Conservation (phyloP, 306 rosid genomes). For the Vicia villosa region DNA sequence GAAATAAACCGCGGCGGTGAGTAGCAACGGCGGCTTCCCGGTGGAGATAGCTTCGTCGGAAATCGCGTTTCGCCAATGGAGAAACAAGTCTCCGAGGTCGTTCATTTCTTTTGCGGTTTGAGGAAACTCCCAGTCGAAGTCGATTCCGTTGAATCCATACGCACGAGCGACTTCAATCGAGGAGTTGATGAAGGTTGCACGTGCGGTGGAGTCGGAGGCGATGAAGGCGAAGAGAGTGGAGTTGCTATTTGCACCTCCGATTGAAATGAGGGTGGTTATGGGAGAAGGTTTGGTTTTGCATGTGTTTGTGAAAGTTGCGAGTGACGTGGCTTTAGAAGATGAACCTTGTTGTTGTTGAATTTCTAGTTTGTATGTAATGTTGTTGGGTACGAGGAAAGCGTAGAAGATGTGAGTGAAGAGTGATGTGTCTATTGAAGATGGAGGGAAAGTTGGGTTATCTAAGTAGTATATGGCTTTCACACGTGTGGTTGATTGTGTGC, state of each 20-base stretch:
- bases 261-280: slow-evolving; percentile 51
- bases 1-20: slow-evolving; percentile 73
- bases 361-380: slow-evolving; percentile 41
- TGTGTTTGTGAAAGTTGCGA: slow-evolving; percentile 50
- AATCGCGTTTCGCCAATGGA: slow-evolving; percentile 46
- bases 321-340: slow-evolving; percentile 33
- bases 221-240: slow-evolving; percentile 42
- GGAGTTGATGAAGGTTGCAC: slow-evolving; percentile 61
- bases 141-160: slow-evolving; percentile 67
- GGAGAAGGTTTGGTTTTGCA: slow-evolving; percentile 40
- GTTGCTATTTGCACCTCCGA: slow-evolving; percentile 53
- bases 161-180: slow-evolving; percentile 54
- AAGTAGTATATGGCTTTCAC: slow-evolving; percentile 63
- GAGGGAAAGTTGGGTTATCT: slow-evolving; percentile 45
- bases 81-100: slow-evolving; percentile 42
- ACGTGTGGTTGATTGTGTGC: slow-evolving; percentile 1
- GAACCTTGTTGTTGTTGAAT: slow-evolving; percentile 22
- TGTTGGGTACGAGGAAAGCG: slow-evolving; percentile 57
- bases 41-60: slow-evolving; percentile 35
- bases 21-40: slow-evolving; percentile 43
- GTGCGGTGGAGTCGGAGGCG: slow-evolving; percentile 45
- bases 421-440: slow-evolving; percentile 67
- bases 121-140: slow-evolving; percentile 82
- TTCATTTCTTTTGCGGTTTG: slow-evolving; percentile 45
- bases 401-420: slow-evolving; percentile 67